Evolutionary conservation across 352 stramenopile species (phyloP).

Genomic region (Pythium pyrilobum): DNA sequence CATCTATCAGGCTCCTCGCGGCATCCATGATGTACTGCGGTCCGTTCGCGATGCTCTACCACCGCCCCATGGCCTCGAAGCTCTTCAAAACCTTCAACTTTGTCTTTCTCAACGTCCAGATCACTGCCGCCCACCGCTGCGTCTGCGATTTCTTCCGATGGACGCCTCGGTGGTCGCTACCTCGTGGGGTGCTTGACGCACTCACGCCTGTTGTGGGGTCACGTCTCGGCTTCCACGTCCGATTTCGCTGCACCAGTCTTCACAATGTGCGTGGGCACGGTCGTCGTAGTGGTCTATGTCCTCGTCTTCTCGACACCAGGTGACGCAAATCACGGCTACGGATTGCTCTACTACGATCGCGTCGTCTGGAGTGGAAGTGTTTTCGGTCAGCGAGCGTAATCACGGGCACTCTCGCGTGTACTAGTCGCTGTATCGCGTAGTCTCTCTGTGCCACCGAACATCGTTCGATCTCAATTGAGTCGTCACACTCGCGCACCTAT

Average conservation of each 20-base stretch:
- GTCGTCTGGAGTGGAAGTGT: neutral
- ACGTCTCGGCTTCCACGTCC: neutral
- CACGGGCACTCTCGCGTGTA: too few species aligned
- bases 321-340: neutral
- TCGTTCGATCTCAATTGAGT: too few species aligned
- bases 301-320: neutral
- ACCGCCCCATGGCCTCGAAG: constrained; percentile 8
- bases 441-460: too few species aligned
- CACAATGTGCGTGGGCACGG: neutral
- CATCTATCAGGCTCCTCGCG: too few species aligned
- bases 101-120: constrained; percentile 11
- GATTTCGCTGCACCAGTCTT: neutral
- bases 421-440: too few species aligned
- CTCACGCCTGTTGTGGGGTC: neutral
- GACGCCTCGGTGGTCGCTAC: neutral
- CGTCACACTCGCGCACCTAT: too few species aligned
- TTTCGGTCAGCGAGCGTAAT: neutral
- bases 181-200: constrained; percentile 1
- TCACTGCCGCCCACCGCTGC: constrained; percentile 8
- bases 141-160: constrained; percentile 16
- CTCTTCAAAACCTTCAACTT: constrained; percentile 21
- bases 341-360: neutral
- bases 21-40: constrained; percentile 1
- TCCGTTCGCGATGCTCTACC: neutral
- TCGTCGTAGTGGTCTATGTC: neutral